Conservation (phyloP, 192 early-diverging fungal species). For the Backusella psychrophila region DNA sequence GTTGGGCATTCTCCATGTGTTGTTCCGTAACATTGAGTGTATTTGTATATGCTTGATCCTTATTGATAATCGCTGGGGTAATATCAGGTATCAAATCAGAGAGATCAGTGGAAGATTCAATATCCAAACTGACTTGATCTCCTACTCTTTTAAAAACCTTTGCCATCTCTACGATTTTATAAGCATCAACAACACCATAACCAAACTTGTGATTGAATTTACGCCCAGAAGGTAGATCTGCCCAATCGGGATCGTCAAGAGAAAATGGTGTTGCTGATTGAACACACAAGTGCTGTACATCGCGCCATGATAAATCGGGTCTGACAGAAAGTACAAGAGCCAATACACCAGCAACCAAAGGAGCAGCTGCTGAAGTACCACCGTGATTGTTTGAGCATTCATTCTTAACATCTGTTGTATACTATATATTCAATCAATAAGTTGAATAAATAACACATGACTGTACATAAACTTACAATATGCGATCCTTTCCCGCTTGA, state of each 20-base stretch:
- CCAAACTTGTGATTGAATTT: slow-evolving; percentile 92
- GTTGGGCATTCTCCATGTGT: slow-evolving; percentile 43
- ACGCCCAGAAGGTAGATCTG: slow-evolving; percentile 62
- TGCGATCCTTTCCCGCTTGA: slow-evolving; percentile 71
- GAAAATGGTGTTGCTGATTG: slow-evolving; percentile 75
- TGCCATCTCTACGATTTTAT: slow-evolving; percentile 75
- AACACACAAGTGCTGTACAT: slow-evolving; percentile 86
- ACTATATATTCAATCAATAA: slow-evolving; percentile 40
- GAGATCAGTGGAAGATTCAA: slow-evolving; percentile 12
- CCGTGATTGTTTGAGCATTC: slow-evolving; percentile 81
- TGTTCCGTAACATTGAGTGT: slow-evolving; percentile 41
- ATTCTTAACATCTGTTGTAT: slow-evolving; percentile 81
- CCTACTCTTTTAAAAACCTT: slow-evolving; percentile 62
- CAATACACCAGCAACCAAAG: slow-evolving; percentile 86
- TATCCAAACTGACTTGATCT: slow-evolving; percentile 57
- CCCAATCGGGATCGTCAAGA: slow-evolving; percentile 73
- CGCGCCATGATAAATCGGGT: slow-evolving; percentile 93
- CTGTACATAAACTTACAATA: slow-evolving; percentile 59
- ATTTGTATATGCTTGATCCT: background rate
- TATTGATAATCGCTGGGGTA: background rate
- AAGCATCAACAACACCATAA: slow-evolving; percentile 91
- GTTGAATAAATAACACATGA: background rate
- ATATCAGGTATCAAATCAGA: slow-evolving; percentile 15
- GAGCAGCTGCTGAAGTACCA: slow-evolving; percentile 96
- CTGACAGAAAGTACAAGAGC: slow-evolving; percentile 81